Evolutionary conservation across 2,329 filamentous ascomycete genomes (phyloP).

Genomic region (Ascochyta pisi): DNA sequence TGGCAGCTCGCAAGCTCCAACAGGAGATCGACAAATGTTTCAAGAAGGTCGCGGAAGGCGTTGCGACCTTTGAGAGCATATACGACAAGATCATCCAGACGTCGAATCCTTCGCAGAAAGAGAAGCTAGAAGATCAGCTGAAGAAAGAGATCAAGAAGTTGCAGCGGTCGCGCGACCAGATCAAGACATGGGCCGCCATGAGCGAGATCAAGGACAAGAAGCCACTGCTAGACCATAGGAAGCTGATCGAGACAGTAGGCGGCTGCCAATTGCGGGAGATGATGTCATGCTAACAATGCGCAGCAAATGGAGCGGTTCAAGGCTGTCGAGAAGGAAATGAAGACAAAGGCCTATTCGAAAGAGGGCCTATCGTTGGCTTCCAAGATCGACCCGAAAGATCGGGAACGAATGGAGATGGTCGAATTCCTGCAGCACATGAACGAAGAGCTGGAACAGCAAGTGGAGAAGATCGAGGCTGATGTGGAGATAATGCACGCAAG

Average conservation of each 20-base stretch:
- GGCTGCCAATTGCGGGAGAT: conserved; percentile 7
- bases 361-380: conserved; percentile 90
- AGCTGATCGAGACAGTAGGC: conserved; percentile 93
- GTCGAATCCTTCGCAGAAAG: conserved; percentile 92
- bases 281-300: conserved; percentile 45
- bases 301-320: conserved; percentile 99
- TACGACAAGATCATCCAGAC: conserved; percentile 98
- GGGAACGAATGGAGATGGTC: conserved; percentile 86
- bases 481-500: conserved; percentile 83
- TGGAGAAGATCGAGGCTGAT: conserved; percentile 91
- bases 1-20: conserved; percentile 95
- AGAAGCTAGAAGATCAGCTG: conserved; percentile 96
- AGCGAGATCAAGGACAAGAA: conserved; percentile 99
- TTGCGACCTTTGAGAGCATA: conserved; percentile 89
- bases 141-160: conserved; percentile 99
- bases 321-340: conserved; percentile 99
- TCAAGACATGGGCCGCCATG: conserved; percentile 98
- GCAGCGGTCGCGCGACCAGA: conserved; percentile 94
- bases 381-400: conserved; percentile 96
- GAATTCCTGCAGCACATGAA: conserved; percentile 88
- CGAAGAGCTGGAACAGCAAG: conserved; percentile 90
- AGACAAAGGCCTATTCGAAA: conserved; percentile 99
- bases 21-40: conserved; percentile 99
- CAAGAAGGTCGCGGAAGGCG: conserved; percentile 96
- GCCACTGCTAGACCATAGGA: conserved; percentile 89